Percentiles rank a stretch among this genome's conserved stretches.
Conservation (phyloP, 2,329 filamentous ascomycete genomes). For the Nemania abortiva region DNA sequence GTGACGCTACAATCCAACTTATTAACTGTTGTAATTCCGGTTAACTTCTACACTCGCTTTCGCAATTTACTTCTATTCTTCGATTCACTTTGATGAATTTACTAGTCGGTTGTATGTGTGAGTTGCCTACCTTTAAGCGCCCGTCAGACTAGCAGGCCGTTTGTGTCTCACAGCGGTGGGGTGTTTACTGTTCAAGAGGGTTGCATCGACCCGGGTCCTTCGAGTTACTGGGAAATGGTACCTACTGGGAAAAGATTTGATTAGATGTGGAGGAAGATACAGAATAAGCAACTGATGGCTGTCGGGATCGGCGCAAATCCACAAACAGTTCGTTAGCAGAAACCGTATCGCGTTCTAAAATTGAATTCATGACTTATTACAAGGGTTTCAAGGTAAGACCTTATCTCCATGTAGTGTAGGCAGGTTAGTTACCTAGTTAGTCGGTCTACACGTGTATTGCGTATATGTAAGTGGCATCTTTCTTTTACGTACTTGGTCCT, state of each 20-base stretch:
- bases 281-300: not conserved
- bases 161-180: not conserved
- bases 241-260: slow-evolving; percentile 2
- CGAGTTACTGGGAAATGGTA: slow-evolving; percentile 3
- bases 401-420: not conserved
- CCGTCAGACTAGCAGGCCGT: not conserved
- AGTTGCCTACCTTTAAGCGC: not conserved
- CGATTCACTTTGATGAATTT: not conserved
- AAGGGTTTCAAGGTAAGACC: not conserved
- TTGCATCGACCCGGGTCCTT: not conserved
- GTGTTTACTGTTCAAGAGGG: slow-evolving; percentile 25
- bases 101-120: too few relatives aligned
- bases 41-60: not conserved
- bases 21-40: slow-evolving; percentile 25
- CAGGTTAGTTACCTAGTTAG: not conserved
- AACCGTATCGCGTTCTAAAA: slow-evolving; percentile 5
- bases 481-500: not conserved
- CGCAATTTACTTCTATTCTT: not conserved
- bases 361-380: not conserved
- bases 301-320: slow-evolving; percentile 12
- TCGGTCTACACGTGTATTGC: not conserved
- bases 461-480: not conserved
- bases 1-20: slow-evolving; percentile 32
- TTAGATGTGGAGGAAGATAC: slow-evolving; percentile 18
- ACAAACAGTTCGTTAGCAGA: not conserved